Percentiles rank a stretch among this genome's conserved stretches.
Evolutionary conservation across 208 protist genomes (phyloP).

Genomic region (Leishmania tropica): DNA sequence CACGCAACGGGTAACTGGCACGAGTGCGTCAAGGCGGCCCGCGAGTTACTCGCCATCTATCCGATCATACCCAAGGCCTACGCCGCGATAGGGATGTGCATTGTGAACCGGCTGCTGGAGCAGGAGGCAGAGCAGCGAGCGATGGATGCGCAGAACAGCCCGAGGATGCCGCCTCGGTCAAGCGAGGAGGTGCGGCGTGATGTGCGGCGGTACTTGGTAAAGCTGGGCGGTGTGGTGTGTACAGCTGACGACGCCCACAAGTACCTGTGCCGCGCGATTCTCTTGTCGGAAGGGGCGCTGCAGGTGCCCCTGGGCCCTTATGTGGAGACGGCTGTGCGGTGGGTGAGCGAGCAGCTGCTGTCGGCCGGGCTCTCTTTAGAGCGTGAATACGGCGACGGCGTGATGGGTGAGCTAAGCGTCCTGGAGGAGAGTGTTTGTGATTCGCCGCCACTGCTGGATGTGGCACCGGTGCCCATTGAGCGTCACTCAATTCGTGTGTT

Average conservation of each 20-base stretch:
- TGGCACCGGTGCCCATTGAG: slow-evolving; percentile 12
- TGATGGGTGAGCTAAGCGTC: slow-evolving; percentile 28
- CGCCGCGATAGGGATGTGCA: slow-evolving; percentile 56
- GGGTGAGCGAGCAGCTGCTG: slow-evolving; percentile 51
- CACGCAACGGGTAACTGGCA: slow-evolving; percentile 32
- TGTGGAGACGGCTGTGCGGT: slow-evolving; percentile 35
- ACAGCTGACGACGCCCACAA: slow-evolving; percentile 52
- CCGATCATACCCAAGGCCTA: slow-evolving; percentile 57
- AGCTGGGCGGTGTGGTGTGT: slow-evolving; percentile 39
- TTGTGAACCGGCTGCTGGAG: slow-evolving; percentile 34
- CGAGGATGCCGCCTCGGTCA: slow-evolving; percentile 12
- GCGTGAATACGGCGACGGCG: slow-evolving; percentile 28
- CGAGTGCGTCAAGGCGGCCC: slow-evolving; percentile 35
- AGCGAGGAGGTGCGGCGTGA: slow-evolving; percentile 40
- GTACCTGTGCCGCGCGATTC: slow-evolving; percentile 42
- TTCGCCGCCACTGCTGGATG: slow-evolving; percentile 18
- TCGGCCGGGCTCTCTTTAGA: slow-evolving; percentile 42
- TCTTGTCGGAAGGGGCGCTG: slow-evolving; percentile 34
- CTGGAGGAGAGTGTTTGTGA: slow-evolving; percentile 16
- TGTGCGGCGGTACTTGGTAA: slow-evolving; percentile 37
- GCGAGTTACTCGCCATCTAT: slow-evolving; percentile 44
- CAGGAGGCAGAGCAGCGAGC: slow-evolving; percentile 36
- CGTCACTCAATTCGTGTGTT: slow-evolving; percentile 20
- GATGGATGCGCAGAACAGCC: slow-evolving; percentile 2
- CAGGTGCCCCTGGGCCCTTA: slow-evolving; percentile 44